Base-by-base conservation (phyloP, 2,329 filamentous ascomycete genomes). In the Ascochyta koolunga region DNA sequence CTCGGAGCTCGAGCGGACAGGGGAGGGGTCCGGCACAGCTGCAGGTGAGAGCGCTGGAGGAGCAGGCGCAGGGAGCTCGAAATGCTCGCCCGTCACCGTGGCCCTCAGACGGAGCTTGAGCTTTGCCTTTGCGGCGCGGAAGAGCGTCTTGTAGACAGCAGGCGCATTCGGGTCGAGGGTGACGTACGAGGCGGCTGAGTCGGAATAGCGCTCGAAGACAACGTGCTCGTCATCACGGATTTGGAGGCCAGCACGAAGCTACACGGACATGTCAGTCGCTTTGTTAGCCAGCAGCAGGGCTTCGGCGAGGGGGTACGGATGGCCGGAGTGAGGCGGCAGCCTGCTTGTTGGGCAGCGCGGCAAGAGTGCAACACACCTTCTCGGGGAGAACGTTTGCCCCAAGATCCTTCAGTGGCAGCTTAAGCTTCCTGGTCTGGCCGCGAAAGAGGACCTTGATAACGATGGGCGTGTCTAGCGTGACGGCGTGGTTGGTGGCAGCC, bases 111-210 rank as follows among this genome's bases (percentile, higher is more conserved):
- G 93, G 65, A 99, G 87, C 87, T 98, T 99, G 62, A 93, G 87
- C 83, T 99, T 99, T 32, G 95, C 95, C 81, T 97, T 99, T 61
- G 95, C 95, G 63, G 95, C 95, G 68, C 95, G 89, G 74, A 95
- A 93, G 36, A 99, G 88, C 74, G 97, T 95, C 82, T 97, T 98
- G 83, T 96, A 99, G 69, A 96, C 90, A 39, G 90, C 82, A 8
- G 84, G 78, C 70, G 96, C 96, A 72, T 82, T 81, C 58, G 86
- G 81, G 74, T 96, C 89, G 56, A 99, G 87, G 38, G 84, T 82
- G 62, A 98, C 85, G 76, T 89, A 98, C 61, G 86, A 81, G 39
- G 83, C 89, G 61, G 91, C 90, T 61, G 92, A 97, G 77, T 99
- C 95, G 61, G 95, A 98, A 79, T 92, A 99, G 65, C 95, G 91